A percentile compares a stretch with the other conserved stretches of the same genome.
These are phyloP conservation scores for Lagerstroemia speciosa DNA, from an alignment of 345 rosid genomes.

Conservation along the genomic window DNA sequence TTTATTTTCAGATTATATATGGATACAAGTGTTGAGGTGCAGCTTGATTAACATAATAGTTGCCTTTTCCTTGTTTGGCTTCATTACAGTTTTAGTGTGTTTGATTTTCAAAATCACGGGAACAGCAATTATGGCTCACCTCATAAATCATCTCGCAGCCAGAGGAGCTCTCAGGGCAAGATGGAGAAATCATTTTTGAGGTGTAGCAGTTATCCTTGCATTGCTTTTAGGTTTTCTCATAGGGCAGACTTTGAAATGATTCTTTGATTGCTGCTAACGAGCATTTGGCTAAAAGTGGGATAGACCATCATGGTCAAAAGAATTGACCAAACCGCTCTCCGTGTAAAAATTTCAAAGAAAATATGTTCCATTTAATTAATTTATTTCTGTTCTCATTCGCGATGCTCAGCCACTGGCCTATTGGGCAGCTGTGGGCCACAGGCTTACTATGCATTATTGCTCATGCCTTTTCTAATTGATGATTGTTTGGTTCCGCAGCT, in stretches of 20 bases:
- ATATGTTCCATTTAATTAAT: too few species aligned
- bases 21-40: not conserved
- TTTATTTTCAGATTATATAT: not conserved
- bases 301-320: too few species aligned
- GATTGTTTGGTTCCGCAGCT: slow-evolving; percentile 40
- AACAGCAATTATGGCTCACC: slow-evolving; percentile 88
- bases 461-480: not conserved
- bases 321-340: too few species aligned
- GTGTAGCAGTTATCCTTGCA: slow-evolving; percentile 26
- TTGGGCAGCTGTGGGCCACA: too few species aligned
- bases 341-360: too few species aligned
- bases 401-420: too few species aligned
- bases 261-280: too few species aligned
- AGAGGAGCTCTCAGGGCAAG: slow-evolving; percentile 95
- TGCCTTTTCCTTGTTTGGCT: not conserved
- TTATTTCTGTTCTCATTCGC: too few species aligned
- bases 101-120: slow-evolving; percentile 83
- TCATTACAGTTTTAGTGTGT: slow-evolving; percentile 69
- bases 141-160: slow-evolving; percentile 28
- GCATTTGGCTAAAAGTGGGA: too few species aligned
- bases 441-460: too few species aligned
- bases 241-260: too few species aligned
- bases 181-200: slow-evolving; percentile 97
- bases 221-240: too few species aligned
- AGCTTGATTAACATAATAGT: not conserved